Base-by-base conservation (phyloP, 176 grass and related monocot genomes). In the Lolium multiflorum region DNA sequence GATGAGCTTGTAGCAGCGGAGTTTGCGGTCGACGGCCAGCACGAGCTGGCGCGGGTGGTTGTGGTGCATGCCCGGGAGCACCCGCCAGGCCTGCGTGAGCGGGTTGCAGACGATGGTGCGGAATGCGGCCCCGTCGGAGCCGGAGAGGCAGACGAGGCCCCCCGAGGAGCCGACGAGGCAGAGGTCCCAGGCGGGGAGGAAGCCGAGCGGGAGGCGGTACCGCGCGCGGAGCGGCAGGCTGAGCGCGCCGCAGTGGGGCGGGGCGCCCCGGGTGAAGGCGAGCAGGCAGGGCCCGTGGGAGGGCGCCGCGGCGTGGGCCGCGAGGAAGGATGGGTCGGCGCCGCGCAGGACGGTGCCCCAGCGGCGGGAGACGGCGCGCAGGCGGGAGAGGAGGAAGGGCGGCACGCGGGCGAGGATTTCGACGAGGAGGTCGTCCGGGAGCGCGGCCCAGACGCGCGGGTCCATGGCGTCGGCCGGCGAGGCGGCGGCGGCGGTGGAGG, bases 21-120 rank as follows among this genome's bases (percentile, higher is more conserved):
- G 83, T 31, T 10, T 75, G 73, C 71, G 84, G 82, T 91, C 89
- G 62, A 83, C 89, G 2, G 93, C 89, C 84, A 98, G 85, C 59
- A 96, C 91, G 70, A 98, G 87, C 86, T 98, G 96, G 10, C 93
- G 92, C 75, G 96, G 96, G 58, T 98, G 96, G 84, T 96, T 98
- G 84, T 80, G 83, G 66, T 94, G 91, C 96, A 98, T 98, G 28
- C 64, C 88, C 50, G 96, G 96, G 21, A 98, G 89, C 51, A 83
- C n/a, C 78, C 82, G 90, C 90, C 90, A 98, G 20, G 91, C 79
- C 88, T 94, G 93, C 81, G 84, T 96, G 51, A 98, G 86, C 9
- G 93, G 96, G 82, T 98, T 98, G 84, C 96, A 98, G 76, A 98
- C 74, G 65, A 98, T 7, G 3, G 79, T 96, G 88, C 88, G 91